A percentile compares a stretch with the other conserved stretches of the same genome.
phyloP scores from a whole-genome alignment of 2,329 filamentous ascomycete species.

The Hortaea sp. region DNA sequence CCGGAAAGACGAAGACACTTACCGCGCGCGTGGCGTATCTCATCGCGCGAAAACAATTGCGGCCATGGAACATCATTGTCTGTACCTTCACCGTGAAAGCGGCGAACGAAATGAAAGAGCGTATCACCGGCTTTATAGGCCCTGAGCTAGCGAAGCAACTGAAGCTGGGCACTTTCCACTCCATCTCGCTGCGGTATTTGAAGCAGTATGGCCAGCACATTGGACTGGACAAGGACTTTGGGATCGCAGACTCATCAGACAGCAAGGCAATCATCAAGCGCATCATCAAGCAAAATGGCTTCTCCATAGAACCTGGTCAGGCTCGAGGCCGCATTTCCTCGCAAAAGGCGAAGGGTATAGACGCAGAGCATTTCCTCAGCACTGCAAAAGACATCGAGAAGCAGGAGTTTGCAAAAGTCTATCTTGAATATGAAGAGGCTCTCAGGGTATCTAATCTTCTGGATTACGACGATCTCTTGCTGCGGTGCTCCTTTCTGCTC shows the following conservation, averaged over 20 bases:
- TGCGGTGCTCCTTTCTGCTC: conserved; percentile 73
- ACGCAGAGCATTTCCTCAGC: conserved; percentile 35
- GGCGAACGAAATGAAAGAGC: conserved; percentile 82
- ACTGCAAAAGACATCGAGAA: conserved; percentile 42
- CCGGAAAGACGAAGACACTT: conserved; percentile 90
- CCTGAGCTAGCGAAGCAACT: conserved; percentile 64
- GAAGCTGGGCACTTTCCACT: conserved; percentile 89
- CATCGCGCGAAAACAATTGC: conserved; percentile 58
- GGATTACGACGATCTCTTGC: conserved; percentile 87
- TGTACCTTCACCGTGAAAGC: conserved; percentile 97
- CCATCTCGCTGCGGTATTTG: conserved; percentile 77
- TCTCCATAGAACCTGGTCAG: conserved; percentile 57
- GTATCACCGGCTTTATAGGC: conserved; percentile 73
- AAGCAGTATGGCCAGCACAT: conserved; percentile 75
- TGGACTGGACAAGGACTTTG: conserved; percentile 72
- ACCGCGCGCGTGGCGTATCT: conserved; percentile 88
- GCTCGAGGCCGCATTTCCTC: conserved; percentile 66
- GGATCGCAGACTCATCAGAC: conserved; percentile 79
- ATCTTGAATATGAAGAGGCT: conserved; percentile 66
- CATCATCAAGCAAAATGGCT: conserved; percentile 65
- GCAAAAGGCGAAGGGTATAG: conserved; percentile 48
- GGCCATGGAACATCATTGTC: conserved; percentile 81
- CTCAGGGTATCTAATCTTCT: conserved; percentile 69
- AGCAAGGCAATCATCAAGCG: conserved; percentile 69
- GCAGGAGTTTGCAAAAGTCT: conserved; percentile 58